Percentiles rank a stretch among this genome's conserved stretches.
Evolutionary conservation across 306 rosid species (phyloP).

Genomic region (Arachis stenosperma): DNA sequence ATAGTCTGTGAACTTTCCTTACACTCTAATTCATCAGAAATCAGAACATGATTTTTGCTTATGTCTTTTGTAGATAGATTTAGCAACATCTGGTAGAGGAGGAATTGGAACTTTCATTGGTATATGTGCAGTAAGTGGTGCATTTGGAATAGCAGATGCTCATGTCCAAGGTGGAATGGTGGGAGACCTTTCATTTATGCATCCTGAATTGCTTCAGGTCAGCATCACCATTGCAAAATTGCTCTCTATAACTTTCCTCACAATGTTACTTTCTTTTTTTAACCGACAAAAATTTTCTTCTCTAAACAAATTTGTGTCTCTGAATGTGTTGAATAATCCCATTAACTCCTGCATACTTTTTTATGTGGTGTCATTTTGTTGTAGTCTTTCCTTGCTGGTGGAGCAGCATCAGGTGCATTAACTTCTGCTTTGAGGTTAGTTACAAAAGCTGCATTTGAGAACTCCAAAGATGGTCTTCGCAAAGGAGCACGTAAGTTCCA

Average conservation of each 20-base stretch:
- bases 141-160: slow-evolving; percentile 92
- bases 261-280: too few species aligned
- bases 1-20: background rate
- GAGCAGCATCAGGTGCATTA: slow-evolving; percentile 84
- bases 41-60: slow-evolving; percentile 10
- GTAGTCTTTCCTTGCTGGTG: slow-evolving; percentile 85
- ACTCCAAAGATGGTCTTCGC: slow-evolving; percentile 70
- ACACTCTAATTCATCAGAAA: background rate
- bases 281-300: too few species aligned
- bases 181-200: slow-evolving; percentile 91
- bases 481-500: slow-evolving; percentile 83
- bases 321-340: too few species aligned
- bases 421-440: slow-evolving; percentile 82
- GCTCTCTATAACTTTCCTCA: background rate
- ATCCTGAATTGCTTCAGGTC: slow-evolving; percentile 78
- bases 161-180: slow-evolving; percentile 90
- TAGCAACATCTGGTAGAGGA: slow-evolving; percentile 89
- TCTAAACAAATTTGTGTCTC: too few species aligned
- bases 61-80: slow-evolving; percentile 67
- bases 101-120: slow-evolving; percentile 83
- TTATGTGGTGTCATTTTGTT: too few species aligned
- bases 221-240: background rate
- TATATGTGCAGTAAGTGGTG: slow-evolving; percentile 64
- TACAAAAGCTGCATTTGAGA: slow-evolving; percentile 78
- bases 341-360: too few species aligned